A percentile compares a stretch with the other conserved stretches of the same genome.
These are phyloP conservation scores for Phytophthora vignae DNA, from an alignment of 352 stramenopile genomes.

Conservation along the genomic window DNA sequence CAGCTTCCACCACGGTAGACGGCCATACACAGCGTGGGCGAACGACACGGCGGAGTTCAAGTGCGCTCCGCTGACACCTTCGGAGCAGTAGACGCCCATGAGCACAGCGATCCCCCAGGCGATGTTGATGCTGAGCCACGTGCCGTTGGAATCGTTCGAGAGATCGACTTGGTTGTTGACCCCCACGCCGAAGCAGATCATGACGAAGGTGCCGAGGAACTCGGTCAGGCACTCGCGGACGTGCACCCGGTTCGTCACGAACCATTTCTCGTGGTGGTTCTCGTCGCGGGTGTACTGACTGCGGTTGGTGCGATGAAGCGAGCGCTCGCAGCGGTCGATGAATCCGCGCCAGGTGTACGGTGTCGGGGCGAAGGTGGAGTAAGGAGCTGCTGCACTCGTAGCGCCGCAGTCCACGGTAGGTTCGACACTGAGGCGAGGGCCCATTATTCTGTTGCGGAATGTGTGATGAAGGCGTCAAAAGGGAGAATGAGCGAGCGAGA, in stretches of 20 bases:
- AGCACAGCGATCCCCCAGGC: conserved; percentile 28
- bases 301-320: conserved; percentile 31
- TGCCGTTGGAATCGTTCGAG: conserved; percentile 23
- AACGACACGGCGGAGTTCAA: conserved; percentile 24
- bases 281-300: conserved; percentile 23
- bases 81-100: conserved; percentile 30
- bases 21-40: conserved; percentile 21
- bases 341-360: conserved; percentile 15
- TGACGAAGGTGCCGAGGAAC: conserved; percentile 29
- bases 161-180: conserved; percentile 33
- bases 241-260: conserved; percentile 15
- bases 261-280: conserved; percentile 27
- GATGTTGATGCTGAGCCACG: conserved; percentile 36
- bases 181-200: conserved; percentile 32
- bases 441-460: background rate
- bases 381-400: background rate
- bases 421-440: background rate
- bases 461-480: background rate
- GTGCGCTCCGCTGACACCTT: conserved; percentile 26
- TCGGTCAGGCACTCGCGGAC: conserved; percentile 25
- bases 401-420: conserved; percentile 5
- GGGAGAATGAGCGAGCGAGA: background rate
- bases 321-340: conserved; percentile 30
- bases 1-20: conserved; percentile 30
- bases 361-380: conserved; percentile 16